These are phyloP conservation scores for Niveomyces coronatus DNA, from an alignment of 2,329 filamentous ascomycete species.

Conservation along the genomic window DNA sequence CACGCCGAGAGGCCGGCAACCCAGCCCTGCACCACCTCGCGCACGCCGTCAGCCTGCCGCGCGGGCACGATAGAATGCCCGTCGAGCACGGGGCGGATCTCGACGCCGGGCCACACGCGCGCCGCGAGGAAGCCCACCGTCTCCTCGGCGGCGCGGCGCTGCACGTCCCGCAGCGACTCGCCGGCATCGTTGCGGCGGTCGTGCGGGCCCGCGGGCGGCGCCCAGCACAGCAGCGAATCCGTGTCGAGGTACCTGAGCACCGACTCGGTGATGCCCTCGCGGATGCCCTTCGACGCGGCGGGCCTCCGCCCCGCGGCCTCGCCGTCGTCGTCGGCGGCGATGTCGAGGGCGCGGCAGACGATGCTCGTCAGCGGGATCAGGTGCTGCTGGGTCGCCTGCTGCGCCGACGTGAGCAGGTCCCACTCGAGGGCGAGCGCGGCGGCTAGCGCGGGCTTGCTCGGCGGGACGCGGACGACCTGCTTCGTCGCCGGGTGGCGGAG, in stretches of 20 bases:
- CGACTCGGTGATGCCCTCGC: slow-evolving; percentile 53
- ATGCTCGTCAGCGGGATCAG: slow-evolving; percentile 86
- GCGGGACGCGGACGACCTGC: slow-evolving; percentile 59
- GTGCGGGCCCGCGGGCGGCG: slow-evolving; percentile 40
- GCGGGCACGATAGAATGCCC: slow-evolving; percentile 64
- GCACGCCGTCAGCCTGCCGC: slow-evolving; percentile 64
- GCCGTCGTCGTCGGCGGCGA: slow-evolving; percentile 53
- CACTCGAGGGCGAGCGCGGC: slow-evolving; percentile 84
- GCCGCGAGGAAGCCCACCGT: slow-evolving; percentile 63
- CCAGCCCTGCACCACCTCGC: slow-evolving; percentile 70
- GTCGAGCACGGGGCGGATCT: slow-evolving; percentile 72
- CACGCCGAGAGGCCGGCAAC: slow-evolving; percentile 59
- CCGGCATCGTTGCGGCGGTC: slow-evolving; percentile 35
- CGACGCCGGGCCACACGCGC: slow-evolving; percentile 74
- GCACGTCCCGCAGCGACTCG: slow-evolving; percentile 58
- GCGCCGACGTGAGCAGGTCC: slow-evolving; percentile 72
- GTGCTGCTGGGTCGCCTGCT: slow-evolving; percentile 77
- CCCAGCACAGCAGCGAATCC: slow-evolving; percentile 90
- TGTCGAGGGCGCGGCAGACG: slow-evolving; percentile 72
- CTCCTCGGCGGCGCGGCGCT: slow-evolving; percentile 57
- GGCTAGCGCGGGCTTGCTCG: slow-evolving; percentile 70
- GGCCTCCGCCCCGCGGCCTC: slow-evolving; percentile 15
- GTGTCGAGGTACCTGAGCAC: slow-evolving; percentile 83
- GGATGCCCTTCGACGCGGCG: slow-evolving; percentile 48
- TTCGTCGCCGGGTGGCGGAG: slow-evolving; percentile 70